These are phyloP conservation scores for Trametes villosa DNA, from an alignment of 768 basidiomycete species.

Conservation along the genomic window DNA sequence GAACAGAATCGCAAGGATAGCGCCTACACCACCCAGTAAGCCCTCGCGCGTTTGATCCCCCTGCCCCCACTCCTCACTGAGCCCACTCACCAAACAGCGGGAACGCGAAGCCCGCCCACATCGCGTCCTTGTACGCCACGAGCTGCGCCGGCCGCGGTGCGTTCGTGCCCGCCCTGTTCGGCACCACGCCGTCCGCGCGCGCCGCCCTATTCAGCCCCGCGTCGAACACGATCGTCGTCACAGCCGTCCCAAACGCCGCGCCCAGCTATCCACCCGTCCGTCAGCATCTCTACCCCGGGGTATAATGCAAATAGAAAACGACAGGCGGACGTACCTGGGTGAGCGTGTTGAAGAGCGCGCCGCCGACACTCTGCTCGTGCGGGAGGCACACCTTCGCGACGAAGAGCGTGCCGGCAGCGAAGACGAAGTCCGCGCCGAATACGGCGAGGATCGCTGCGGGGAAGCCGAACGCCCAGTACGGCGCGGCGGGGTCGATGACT, in stretches of 20 bases:
- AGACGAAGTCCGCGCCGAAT: constrained; percentile 80
- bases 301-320: too few species aligned
- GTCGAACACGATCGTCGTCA: constrained; percentile 74
- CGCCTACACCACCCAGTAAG: constrained; percentile 20
- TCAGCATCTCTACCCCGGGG: too few species aligned
- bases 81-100: constrained; percentile 57
- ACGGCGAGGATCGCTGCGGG: constrained; percentile 67
- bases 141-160: constrained; percentile 46
- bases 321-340: too few species aligned
- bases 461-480: constrained; percentile 81
- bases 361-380: constrained; percentile 76
- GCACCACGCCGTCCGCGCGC: constrained; percentile 35
- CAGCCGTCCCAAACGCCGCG: constrained; percentile 68
- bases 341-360: constrained; percentile 80
- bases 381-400: constrained; percentile 68
- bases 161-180: constrained; percentile 35
- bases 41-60: neutral
- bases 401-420: constrained; percentile 72
- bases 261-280: too few species aligned
- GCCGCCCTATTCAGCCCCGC: constrained; percentile 45
- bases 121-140: constrained; percentile 61
- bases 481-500: constrained; percentile 54
- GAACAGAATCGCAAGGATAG: constrained; percentile 42
- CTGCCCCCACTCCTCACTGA: too few species aligned
- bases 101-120: constrained; percentile 69